A percentile compares a stretch with the other conserved stretches of the same genome.
Evolutionary conservation across 148 eudicot species (phyloP).

Genomic region (Rhododendron molle): DNA sequence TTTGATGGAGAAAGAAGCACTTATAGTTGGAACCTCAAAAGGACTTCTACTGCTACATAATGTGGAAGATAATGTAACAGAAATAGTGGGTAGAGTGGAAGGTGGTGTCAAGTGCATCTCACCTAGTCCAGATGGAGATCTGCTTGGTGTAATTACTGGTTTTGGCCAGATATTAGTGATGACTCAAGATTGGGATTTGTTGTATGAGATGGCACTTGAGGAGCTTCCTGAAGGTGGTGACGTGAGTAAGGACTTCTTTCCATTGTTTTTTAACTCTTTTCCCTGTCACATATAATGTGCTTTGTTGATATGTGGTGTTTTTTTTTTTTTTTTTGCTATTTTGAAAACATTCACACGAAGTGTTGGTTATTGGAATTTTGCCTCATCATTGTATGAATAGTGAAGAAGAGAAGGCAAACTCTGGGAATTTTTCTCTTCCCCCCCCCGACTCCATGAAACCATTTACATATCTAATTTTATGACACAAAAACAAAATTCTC

Average conservation of each 20-base stretch:
- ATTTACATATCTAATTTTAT: neutral
- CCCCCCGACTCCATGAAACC: neutral
- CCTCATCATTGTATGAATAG: neutral
- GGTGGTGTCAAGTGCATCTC: constrained; percentile 92
- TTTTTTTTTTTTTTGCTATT: neutral
- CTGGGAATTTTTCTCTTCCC: no score
- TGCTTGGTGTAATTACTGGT: constrained; percentile 80
- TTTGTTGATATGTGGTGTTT: neutral
- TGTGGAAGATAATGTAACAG: constrained; percentile 60
- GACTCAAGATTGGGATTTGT: constrained; percentile 93
- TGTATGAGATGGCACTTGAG: constrained; percentile 73
- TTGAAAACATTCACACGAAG: neutral
- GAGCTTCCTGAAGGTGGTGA: constrained; percentile 62
- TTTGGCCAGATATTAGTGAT: constrained; percentile 79
- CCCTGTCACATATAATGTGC: neutral
- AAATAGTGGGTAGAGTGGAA: constrained; percentile 85
- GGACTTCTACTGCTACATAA: constrained; percentile 66
- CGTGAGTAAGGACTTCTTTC: constrained; percentile 74
- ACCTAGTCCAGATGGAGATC: constrained; percentile 97
- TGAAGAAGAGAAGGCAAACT: neutral
- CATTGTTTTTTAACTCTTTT: neutral
- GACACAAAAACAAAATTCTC: neutral
- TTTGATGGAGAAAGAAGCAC: constrained; percentile 94
- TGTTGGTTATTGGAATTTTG: neutral
- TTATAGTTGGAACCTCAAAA: constrained; percentile 72